Base-by-base conservation (phyloP, 129 eudicot genomes). In the Smallanthus sonchifolius region DNA sequence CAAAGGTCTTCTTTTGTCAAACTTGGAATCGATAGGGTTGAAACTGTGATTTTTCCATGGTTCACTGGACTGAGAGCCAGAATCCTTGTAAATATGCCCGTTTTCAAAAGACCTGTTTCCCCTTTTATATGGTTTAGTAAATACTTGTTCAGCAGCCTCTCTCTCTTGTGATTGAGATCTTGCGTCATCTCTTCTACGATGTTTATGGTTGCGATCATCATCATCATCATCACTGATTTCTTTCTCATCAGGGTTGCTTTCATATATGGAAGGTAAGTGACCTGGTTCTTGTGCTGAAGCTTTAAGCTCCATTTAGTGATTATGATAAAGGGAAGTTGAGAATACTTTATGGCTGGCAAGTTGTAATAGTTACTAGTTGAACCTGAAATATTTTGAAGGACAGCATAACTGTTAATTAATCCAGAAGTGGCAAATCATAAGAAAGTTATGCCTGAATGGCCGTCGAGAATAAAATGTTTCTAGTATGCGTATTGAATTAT, bases 171-270 rank as follows among this genome's bases (percentile, higher is more conserved):
- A 94, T 38, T 91, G 99, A 76, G 96, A 85, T 70, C 79, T 82
- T 40, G 70, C 83, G 43, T 84, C 80, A 45, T 87, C 99, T 77
- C 88, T 82, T 79, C 96, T 88, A 75, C 99, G 96, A 79, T 94
- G 99, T 82, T 94, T 94, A 83, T 94, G 99, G 81, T 94, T 94
- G 74, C 99, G 99, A 84, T 94, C 99, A 82, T 94, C 99, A 68
- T 94, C 97, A 34, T 94, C 98, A 20, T 90, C 96, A 75, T 93
- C 98, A 78, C 96, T 94, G 68, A 91, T 82, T 85, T 91, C 97
- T 76, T 88, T 94, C 64, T 94, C 99, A 70, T 88, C 91, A 7
- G 90, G 86, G 78, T 94, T 96, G 76, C 86, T 84, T 59, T 73
- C 78, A 49, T 72, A 80, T 73, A 86, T 80, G 64, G 91, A 75